phyloP scores from a whole-genome alignment of 768 basidiomycete genomes.

The Terana coerulea region DNA sequence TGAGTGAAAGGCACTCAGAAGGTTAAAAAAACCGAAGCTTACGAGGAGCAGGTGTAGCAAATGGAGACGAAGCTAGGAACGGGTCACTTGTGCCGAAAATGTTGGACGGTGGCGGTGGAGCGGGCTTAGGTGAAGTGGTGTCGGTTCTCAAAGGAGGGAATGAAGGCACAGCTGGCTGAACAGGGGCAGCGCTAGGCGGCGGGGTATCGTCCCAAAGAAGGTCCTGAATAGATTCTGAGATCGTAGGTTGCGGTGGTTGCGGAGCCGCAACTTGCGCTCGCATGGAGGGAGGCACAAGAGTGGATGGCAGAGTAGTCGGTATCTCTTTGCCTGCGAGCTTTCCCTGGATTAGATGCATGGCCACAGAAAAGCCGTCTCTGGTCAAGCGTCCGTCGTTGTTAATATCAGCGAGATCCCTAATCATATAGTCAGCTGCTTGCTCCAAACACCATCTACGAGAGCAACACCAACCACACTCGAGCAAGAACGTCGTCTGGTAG shows the following conservation, averaged over 20 bases:
- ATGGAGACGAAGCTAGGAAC: slow-evolving; percentile 44
- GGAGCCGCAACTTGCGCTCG: slow-evolving; percentile 37
- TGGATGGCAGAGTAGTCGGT: slow-evolving; percentile 63
- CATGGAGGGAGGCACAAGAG: slow-evolving; percentile 81
- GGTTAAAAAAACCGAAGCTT: neutral
- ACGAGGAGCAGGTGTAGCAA: slow-evolving; percentile 28
- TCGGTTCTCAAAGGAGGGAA: slow-evolving; percentile 38
- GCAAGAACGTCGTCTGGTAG: slow-evolving; percentile 83
- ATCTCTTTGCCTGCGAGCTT: slow-evolving; percentile 78
- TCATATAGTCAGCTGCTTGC: slow-evolving; percentile 3
- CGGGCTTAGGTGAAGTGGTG: slow-evolving; percentile 22
- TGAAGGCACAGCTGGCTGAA: slow-evolving; percentile 36
- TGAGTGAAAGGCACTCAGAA: neutral
- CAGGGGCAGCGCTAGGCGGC: slow-evolving; percentile 30
- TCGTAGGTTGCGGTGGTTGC: slow-evolving; percentile 33
- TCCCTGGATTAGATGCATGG: slow-evolving; percentile 88
- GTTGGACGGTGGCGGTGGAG: slow-evolving; percentile 26
- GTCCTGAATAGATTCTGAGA: slow-evolving; percentile 40
- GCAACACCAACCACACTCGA: slow-evolving; percentile 74
- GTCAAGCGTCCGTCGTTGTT: slow-evolving; percentile 83
- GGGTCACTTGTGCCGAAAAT: slow-evolving; percentile 40
- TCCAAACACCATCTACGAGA: neutral
- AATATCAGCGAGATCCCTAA: slow-evolving; percentile 91
- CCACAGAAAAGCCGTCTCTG: slow-evolving; percentile 92
- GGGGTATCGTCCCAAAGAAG: slow-evolving; percentile 41